A percentile compares a stretch with the other conserved stretches of the same genome.
Conservation (phyloP, 2,329 filamentous ascomycete species). For the Byssothecium circinans region DNA sequence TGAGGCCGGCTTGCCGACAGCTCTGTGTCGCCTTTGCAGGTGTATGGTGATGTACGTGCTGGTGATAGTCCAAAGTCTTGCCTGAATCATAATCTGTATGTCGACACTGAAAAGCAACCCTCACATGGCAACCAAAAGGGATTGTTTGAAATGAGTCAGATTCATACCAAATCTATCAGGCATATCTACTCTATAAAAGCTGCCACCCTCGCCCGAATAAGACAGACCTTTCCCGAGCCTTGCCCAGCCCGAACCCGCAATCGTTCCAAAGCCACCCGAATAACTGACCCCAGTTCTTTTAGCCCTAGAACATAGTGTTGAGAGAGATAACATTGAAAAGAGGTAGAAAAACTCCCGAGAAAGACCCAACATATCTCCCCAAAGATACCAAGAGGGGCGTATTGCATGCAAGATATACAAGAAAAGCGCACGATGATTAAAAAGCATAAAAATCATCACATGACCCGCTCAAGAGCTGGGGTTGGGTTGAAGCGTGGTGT, state of each 20-base stretch:
- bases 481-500: slow-evolving; percentile 9
- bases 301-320: not conserved
- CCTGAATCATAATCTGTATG: too few species aligned
- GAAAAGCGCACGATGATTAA: slow-evolving; percentile 36
- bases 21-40: too few species aligned
- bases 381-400: not conserved
- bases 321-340: not conserved
- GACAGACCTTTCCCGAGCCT: too few species aligned
- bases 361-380: not conserved
- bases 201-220: too few species aligned
- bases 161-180: not conserved
- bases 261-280: not conserved
- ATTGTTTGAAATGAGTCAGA: not conserved
- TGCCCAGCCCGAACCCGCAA: not conserved
- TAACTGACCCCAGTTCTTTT: not conserved
- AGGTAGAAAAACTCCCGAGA: not conserved
- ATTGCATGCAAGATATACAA: slow-evolving; percentile 37
- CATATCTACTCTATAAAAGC: not conserved
- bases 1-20: too few species aligned
- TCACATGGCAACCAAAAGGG: not conserved
- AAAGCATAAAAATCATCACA: slow-evolving; percentile 23
- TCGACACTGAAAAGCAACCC: too few species aligned
- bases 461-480: slow-evolving; percentile 11
- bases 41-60: too few species aligned
- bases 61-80: too few species aligned